Evolutionary conservation across 2,329 filamentous ascomycete genomes (phyloP).

Genomic region (Penicillium italicum): DNA sequence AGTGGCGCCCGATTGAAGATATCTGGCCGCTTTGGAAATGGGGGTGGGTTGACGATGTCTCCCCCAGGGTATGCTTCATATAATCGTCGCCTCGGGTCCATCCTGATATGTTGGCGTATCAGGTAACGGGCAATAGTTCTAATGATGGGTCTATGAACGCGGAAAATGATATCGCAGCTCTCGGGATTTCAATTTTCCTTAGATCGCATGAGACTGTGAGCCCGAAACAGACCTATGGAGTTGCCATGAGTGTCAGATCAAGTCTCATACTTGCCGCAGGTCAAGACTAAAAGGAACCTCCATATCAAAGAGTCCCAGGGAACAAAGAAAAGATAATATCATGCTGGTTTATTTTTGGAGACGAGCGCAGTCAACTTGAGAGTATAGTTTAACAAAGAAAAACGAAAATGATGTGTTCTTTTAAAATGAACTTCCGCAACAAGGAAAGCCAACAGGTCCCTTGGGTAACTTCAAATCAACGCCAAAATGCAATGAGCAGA

Average conservation of each 20-base stretch:
- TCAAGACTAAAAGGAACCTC: background rate
- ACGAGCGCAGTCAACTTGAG: background rate
- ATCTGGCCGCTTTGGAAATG: conserved; percentile 6
- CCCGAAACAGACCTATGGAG: conserved; percentile 14
- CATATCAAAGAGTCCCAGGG: background rate
- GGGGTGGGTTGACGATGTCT: background rate
- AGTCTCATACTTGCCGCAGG: background rate
- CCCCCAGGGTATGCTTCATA: background rate
- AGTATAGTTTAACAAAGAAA: background rate
- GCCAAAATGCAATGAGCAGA: background rate
- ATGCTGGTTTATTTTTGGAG: background rate
- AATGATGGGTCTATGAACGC: background rate
- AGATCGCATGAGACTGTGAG: conserved; percentile 13
- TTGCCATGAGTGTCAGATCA: background rate
- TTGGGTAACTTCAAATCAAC: background rate
- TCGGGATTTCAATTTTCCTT: background rate
- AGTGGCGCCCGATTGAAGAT: conserved; percentile 29
- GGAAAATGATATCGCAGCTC: background rate
- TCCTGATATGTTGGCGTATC: background rate
- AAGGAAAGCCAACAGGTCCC: background rate
- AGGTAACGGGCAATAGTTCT: background rate
- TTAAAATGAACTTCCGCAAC: background rate
- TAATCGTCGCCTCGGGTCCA: background rate
- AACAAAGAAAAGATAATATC: background rate
- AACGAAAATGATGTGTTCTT: background rate